phyloP scores from a whole-genome alignment of 2,329 filamentous ascomycete genomes.

The Beauveria brongniartii region DNA sequence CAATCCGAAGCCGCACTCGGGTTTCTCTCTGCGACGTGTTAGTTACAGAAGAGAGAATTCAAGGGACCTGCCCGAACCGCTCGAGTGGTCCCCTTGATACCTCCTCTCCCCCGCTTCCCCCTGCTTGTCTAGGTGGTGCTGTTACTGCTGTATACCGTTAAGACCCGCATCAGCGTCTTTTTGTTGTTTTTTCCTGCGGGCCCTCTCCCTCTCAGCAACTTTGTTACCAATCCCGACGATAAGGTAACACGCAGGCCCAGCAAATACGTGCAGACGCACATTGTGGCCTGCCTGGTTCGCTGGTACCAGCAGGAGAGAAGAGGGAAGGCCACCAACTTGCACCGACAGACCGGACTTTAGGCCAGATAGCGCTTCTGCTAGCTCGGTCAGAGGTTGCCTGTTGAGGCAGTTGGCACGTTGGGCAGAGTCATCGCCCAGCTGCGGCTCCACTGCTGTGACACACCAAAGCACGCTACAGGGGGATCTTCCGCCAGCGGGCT shows the following conservation, averaged over 20 bases:
- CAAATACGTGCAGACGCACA: background rate
- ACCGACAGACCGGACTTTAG: background rate
- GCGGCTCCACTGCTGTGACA: background rate
- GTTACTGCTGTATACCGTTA: background rate
- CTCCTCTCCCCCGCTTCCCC: too few relatives aligned
- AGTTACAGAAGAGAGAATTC: background rate
- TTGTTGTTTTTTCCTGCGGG: background rate
- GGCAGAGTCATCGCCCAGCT: background rate
- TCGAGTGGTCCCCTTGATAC: background rate
- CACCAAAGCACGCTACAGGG: background rate
- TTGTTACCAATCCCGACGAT: background rate
- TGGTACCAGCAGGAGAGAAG: too few relatives aligned
- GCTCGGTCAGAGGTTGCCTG: background rate
- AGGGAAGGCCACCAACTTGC: background rate
- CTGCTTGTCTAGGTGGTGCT: background rate
- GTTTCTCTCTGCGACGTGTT: background rate
- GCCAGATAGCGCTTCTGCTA: background rate
- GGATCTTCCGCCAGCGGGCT: background rate
- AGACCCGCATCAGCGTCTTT: constrained; percentile 5
- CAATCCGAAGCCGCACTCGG: too few relatives aligned
- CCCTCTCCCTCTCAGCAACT: background rate
- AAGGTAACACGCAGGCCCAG: too few relatives aligned
- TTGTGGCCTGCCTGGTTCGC: background rate
- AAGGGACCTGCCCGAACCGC: background rate
- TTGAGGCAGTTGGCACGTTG: background rate